Base-by-base conservation (phyloP, 345 rosid genomes). In the Gossypium rotundifolium region DNA sequence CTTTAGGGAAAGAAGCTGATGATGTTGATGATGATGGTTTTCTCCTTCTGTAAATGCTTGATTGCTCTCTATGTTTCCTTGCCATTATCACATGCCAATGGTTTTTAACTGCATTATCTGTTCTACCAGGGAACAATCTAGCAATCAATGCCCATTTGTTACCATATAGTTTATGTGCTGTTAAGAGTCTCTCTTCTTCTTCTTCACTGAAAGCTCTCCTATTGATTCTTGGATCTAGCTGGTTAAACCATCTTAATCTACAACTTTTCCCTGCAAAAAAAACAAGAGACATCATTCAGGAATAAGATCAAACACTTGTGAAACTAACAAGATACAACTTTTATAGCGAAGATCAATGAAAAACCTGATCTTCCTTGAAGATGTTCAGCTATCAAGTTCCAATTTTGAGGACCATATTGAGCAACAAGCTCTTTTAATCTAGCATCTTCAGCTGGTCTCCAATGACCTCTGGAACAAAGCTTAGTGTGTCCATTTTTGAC, bases 31-130 rank as follows among this genome's bases (percentile, higher is more conserved):
- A 20, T 70, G 79, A 20, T 10, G 83, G 83, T 74, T 79, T 88
- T 61, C 88, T 83, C 75, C 84, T 82, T 67, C 84, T 77, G 69
- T 77, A 85, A 74, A 81, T 65, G 81, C 77, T 81, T 64, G 91
- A 87, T 64, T 83, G 91, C 77, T 92, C 95, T 76, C 97, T 87
- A 29, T 87, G 86, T 80, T 84, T 88, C 77, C 98, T 90, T 1
- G 98, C 97, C 92, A 88, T 89, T 68, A 94, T 89, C 65, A 94
- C 98, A 75, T 94, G 97, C 97, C 98, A 92, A 73, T 94, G 98
- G 76, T 94, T 94, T 81, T 92, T 94, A 29, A 94, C 97, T 2
- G 97, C 97, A 80, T 94, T 94, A 77, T 94, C 98, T 10, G 97
- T 94, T 71, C 97, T 84, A 1, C 98, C 98, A 0, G 91, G 97